phyloP scores from a whole-genome alignment of 768 basidiomycete genomes.

The Leucocoprinus leucothites region DNA sequence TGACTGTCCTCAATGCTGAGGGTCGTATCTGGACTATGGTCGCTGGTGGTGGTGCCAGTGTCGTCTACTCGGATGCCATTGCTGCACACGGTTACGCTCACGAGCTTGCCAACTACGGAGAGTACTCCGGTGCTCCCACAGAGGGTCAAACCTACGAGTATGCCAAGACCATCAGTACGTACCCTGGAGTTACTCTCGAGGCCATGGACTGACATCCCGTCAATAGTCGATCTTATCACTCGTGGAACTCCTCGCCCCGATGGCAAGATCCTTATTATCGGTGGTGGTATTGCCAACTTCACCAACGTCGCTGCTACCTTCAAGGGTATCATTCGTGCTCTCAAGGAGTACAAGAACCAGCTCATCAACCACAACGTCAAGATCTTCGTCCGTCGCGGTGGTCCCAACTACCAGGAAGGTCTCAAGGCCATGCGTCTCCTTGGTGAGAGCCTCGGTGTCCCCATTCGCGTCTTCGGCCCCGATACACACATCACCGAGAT shows the following conservation, averaged over 20 bases:
- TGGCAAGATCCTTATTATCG: conserved; percentile 99
- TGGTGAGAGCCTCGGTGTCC: conserved; percentile 95
- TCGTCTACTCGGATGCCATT: conserved; percentile 73
- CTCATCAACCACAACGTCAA: conserved; percentile 70
- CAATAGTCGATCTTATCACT: conserved; percentile 80
- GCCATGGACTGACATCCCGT: too few species aligned
- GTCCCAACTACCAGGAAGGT: conserved; percentile 97
- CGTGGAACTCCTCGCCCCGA: conserved; percentile 81
- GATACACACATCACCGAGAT: conserved; percentile 99
- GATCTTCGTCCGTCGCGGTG: conserved; percentile 34
- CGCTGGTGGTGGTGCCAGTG: conserved; percentile 85
- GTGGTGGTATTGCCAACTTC: conserved; percentile 99
- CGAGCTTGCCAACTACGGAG: conserved; percentile 99
- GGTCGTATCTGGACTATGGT: conserved; percentile 99
- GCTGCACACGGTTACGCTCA: conserved; percentile 93
- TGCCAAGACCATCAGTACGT: conserved; percentile 91
- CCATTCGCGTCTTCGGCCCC: conserved; percentile 95
- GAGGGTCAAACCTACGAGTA: conserved; percentile 99
- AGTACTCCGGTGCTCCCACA: conserved; percentile 97
- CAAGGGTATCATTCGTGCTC: conserved; percentile 91
- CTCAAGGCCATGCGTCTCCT: conserved; percentile 98
- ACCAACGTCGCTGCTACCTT: conserved; percentile 83
- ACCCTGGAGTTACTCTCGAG: conserved; percentile 25
- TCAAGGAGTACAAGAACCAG: conserved; percentile 88
- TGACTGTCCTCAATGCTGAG: conserved; percentile 92